Evolutionary conservation across 495 filamentous ascomycete species (phyloP).

Genomic region (Aspergillus funiculosus): DNA sequence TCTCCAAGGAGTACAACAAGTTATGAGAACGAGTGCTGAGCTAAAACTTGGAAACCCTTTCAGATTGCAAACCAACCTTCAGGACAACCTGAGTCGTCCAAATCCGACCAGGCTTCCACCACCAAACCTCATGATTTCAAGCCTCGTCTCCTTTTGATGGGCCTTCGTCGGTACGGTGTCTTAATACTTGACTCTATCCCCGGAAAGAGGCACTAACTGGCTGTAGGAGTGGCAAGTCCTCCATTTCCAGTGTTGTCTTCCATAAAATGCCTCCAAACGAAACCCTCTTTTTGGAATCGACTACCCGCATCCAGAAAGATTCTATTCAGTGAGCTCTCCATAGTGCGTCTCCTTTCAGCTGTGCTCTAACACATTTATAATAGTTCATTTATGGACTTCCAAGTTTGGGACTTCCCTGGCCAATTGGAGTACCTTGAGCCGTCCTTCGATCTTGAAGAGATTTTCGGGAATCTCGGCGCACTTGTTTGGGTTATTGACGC

Average conservation of each 20-base stretch:
- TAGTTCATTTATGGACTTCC: constrained; percentile 98
- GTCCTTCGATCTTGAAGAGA: constrained; percentile 80
- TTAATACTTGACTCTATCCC: neutral
- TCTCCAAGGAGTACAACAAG: constrained; percentile 15
- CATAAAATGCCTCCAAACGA: constrained; percentile 94
- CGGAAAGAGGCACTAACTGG: constrained; percentile 4
- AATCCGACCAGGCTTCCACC: constrained; percentile 25
- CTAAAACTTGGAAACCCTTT: constrained; percentile 34
- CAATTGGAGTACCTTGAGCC: constrained; percentile 85
- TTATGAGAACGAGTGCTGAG: constrained; percentile 27
- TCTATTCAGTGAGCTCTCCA: constrained; percentile 67
- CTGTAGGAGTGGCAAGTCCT: constrained; percentile 88
- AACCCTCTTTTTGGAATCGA: constrained; percentile 91
- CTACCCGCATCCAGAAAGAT: constrained; percentile 85
- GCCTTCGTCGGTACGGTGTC: constrained; percentile 71
- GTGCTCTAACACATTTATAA: neutral
- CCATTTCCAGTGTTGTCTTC: constrained; percentile 95
- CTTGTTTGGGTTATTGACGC: constrained; percentile 98
- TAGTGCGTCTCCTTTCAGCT: neutral
- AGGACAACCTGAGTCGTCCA: constrained; percentile 25
- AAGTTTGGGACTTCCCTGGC: constrained; percentile 95
- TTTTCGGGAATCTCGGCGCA: constrained; percentile 88
- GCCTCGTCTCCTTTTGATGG: constrained; percentile 89
- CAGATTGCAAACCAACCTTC: constrained; percentile 32
- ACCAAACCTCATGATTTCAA: constrained; percentile 50